These are phyloP conservation scores for Abortiporus biennis DNA, from an alignment of 1,284 basidiomycete species.

Conservation along the genomic window DNA sequence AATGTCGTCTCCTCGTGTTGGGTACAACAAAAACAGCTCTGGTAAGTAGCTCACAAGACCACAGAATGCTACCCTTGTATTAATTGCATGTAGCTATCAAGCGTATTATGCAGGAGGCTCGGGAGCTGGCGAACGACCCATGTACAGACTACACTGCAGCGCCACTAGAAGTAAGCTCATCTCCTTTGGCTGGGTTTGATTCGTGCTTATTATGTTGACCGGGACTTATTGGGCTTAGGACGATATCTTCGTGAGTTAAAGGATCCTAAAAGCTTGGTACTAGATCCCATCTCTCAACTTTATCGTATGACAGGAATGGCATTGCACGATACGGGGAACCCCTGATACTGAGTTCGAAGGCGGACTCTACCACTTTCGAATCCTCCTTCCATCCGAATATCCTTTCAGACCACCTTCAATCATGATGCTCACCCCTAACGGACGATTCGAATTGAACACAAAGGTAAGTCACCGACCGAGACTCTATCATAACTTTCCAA, in stretches of 20 bases:
- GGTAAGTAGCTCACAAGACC: slow-evolving; percentile 35
- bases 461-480: slow-evolving; percentile 55
- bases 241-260: slow-evolving; percentile 70
- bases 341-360: slow-evolving; percentile 86
- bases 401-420: slow-evolving; percentile 93
- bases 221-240: slow-evolving; percentile 38
- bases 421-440: slow-evolving; percentile 93
- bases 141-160: slow-evolving; percentile 81
- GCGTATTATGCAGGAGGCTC: slow-evolving; percentile 94
- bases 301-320: slow-evolving; percentile 89
- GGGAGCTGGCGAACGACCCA: slow-evolving; percentile 79
- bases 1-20: slow-evolving; percentile 28
- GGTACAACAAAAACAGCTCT: slow-evolving; percentile 81
- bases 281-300: slow-evolving; percentile 1
- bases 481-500: neutral
- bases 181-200: slow-evolving; percentile 6
- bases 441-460: slow-evolving; percentile 91
- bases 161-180: slow-evolving; percentile 73
- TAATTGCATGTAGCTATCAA: slow-evolving; percentile 62
- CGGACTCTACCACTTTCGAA: slow-evolving; percentile 88
- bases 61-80: neutral
- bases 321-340: slow-evolving; percentile 91
- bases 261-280: neutral
- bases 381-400: slow-evolving; percentile 88
- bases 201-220: slow-evolving; percentile 9